Percentiles rank a stretch among this genome's conserved stretches.
Conservation (phyloP, 2,329 filamentous ascomycete genomes). For the Nigrograna mackinnonii region DNA sequence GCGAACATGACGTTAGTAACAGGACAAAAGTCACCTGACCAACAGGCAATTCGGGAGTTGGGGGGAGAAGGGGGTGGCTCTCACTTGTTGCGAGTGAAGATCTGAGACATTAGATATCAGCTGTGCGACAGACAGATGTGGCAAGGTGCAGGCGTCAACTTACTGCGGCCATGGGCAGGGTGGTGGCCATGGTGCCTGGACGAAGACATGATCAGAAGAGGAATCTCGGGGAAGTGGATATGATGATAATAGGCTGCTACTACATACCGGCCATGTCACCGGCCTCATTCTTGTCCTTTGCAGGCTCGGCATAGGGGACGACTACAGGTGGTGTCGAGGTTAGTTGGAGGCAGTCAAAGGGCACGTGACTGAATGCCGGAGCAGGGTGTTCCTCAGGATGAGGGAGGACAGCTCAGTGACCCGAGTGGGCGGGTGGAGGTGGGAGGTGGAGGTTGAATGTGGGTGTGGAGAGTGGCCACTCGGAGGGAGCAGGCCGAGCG, state of each 20-base stretch:
- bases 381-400: not conserved
- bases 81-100: conserved; percentile 89
- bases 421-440: not conserved
- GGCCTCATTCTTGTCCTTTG: conserved; percentile 63
- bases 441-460: not conserved
- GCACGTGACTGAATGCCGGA: not conserved
- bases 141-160: conserved; percentile 31
- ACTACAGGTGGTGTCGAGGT: conserved; percentile 58
- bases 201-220: not conserved
- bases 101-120: conserved; percentile 53
- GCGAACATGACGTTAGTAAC: conserved; percentile 18
- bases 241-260: conserved; percentile 1
- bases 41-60: conserved; percentile 2
- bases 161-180: conserved; percentile 89
- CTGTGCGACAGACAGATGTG: conserved; percentile 18
- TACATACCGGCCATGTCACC: conserved; percentile 71
- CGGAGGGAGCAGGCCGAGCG: not conserved
- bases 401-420: not conserved
- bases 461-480: not conserved
- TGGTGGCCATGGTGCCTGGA: conserved; percentile 68
- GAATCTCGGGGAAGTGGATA: conserved; percentile 22
- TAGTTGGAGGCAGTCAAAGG: conserved; percentile 30
- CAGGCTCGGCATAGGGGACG: conserved; percentile 83
- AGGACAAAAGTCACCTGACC: conserved; percentile 5
- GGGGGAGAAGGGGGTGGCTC: conserved; percentile 14